phyloP scores from a whole-genome alignment of 2,329 filamentous ascomycete genomes.

The Rachicladosporium sp. region DNA sequence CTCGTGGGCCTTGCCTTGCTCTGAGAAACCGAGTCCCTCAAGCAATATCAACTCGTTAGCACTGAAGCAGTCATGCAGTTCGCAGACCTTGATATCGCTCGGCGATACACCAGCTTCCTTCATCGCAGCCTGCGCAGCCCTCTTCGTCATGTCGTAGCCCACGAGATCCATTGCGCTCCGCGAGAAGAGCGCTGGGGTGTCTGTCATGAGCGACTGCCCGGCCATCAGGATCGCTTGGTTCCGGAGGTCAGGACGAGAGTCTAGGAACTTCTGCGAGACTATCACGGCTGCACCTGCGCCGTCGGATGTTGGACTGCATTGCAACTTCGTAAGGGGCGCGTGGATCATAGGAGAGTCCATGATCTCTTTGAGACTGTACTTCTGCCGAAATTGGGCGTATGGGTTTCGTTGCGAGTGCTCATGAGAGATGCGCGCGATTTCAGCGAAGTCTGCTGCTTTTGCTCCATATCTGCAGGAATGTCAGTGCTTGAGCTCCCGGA shows the following conservation, averaged over 20 bases:
- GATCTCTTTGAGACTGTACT: conserved; percentile 78
- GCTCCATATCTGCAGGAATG: conserved; percentile 51
- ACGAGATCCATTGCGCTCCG: conserved; percentile 73
- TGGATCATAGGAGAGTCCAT: conserved; percentile 64
- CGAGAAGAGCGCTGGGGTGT: conserved; percentile 68
- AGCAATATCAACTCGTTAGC: conserved; percentile 88
- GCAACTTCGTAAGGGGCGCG: conserved; percentile 85
- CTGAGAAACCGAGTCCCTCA: conserved; percentile 67
- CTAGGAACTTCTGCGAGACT: conserved; percentile 80
- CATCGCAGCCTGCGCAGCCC: conserved; percentile 56
- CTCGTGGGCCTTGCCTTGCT: conserved; percentile 77
- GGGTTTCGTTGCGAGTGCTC: conserved; percentile 83
- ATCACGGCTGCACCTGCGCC: conserved; percentile 80
- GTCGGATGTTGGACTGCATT: conserved; percentile 94
- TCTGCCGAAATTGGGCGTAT: conserved; percentile 89
- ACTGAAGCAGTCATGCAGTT: conserved; percentile 93
- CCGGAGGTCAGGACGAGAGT: conserved; percentile 67
- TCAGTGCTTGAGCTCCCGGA: neutral
- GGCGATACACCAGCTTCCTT: conserved; percentile 56
- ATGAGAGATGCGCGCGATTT: conserved; percentile 89
- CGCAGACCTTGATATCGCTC: conserved; percentile 66
- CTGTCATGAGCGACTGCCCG: conserved; percentile 74
- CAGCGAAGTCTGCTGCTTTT: conserved; percentile 63
- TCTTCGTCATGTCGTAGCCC: conserved; percentile 71
- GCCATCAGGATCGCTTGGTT: conserved; percentile 78